These are phyloP conservation scores for Dothideomycetidae sp. DNA, from an alignment of 2,329 filamentous ascomycete species.

Conservation along the genomic window DNA sequence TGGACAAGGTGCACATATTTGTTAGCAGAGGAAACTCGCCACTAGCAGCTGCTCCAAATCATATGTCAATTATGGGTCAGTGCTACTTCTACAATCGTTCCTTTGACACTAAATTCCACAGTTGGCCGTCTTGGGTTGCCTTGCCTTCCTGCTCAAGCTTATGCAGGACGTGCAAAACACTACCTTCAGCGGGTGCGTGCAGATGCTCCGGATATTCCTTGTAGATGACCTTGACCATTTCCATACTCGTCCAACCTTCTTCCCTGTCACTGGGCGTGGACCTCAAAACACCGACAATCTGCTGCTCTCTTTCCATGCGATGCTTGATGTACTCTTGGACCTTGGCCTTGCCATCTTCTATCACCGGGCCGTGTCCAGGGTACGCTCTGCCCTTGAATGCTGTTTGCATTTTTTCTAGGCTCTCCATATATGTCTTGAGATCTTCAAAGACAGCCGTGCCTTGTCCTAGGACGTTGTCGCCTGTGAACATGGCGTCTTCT, in stretches of 20 bases:
- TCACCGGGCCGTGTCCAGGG: slow-evolving; percentile 71
- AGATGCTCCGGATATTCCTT: slow-evolving; percentile 60
- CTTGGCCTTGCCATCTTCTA: slow-evolving; percentile 56
- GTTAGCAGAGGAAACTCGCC: no score
- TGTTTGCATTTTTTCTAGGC: slow-evolving; percentile 53
- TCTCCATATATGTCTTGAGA: slow-evolving; percentile 51
- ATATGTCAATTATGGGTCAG: no score
- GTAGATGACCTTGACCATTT: slow-evolving; percentile 82
- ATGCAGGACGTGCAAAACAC: slow-evolving; percentile 60
- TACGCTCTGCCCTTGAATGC: slow-evolving; percentile 57
- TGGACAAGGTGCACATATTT: no score
- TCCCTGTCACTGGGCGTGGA: slow-evolving; percentile 16
- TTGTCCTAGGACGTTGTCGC: slow-evolving; percentile 77
- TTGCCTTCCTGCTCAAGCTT: slow-evolving; percentile 67
- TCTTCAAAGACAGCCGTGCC: slow-evolving; percentile 79
- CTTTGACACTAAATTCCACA: slow-evolving; percentile 21
- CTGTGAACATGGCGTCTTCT: slow-evolving; percentile 72
- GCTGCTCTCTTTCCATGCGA: slow-evolving; percentile 61
- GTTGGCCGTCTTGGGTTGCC: slow-evolving; percentile 31
- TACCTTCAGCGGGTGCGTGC: slow-evolving; percentile 60
- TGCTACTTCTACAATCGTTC: slow-evolving; percentile 10
- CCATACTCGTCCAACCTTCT: slow-evolving; percentile 53
- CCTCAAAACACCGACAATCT: slow-evolving; percentile 53
- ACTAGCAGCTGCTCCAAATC: no score
- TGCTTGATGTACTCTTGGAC: slow-evolving; percentile 76